phyloP scores from a whole-genome alignment of 2,329 filamentous ascomycete species.

The Botrytis hyacinthi region DNA sequence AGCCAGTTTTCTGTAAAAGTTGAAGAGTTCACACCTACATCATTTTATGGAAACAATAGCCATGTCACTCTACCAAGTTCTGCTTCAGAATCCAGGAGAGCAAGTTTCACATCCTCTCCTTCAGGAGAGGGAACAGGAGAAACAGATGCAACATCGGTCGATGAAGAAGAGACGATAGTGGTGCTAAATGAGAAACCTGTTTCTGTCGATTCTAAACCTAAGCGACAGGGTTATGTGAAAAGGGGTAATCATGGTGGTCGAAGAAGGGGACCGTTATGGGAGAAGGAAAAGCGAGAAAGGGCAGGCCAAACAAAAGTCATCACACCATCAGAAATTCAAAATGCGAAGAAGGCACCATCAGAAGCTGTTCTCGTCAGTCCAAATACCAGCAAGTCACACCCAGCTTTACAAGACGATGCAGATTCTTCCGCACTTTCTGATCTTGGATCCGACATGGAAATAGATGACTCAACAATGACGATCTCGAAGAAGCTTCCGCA shows the following conservation, averaged over 20 bases:
- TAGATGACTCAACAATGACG: conserved; percentile 23
- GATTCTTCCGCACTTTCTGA: conserved; percentile 21
- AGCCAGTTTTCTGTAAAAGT: conserved; percentile 19
- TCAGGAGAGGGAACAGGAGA: conserved; percentile 25
- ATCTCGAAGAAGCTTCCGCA: conserved; percentile 20
- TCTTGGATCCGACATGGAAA: conserved; percentile 21
- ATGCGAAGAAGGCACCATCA: not conserved
- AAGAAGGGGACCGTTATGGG: conserved; percentile 18
- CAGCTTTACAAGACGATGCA: conserved; percentile 18
- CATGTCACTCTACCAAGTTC: conserved; percentile 25
- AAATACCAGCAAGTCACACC: not conserved
- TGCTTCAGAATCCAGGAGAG: conserved; percentile 19
- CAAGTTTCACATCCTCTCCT: conserved; percentile 18
- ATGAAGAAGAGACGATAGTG: conserved; percentile 39
- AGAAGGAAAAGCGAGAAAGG: conserved; percentile 18
- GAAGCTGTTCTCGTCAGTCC: conserved; percentile 3
- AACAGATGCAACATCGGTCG: conserved; percentile 39
- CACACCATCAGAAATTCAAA: not conserved
- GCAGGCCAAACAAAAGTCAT: not conserved
- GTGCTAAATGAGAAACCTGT: conserved; percentile 21
- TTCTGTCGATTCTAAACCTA: conserved; percentile 15
- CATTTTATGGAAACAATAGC: not conserved
- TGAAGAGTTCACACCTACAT: conserved; percentile 17
- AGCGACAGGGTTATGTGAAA: conserved; percentile 7
- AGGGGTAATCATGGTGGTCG: conserved; percentile 17